Base-by-base conservation (phyloP, 257 asterid species). In the Ilex aquifolium region DNA sequence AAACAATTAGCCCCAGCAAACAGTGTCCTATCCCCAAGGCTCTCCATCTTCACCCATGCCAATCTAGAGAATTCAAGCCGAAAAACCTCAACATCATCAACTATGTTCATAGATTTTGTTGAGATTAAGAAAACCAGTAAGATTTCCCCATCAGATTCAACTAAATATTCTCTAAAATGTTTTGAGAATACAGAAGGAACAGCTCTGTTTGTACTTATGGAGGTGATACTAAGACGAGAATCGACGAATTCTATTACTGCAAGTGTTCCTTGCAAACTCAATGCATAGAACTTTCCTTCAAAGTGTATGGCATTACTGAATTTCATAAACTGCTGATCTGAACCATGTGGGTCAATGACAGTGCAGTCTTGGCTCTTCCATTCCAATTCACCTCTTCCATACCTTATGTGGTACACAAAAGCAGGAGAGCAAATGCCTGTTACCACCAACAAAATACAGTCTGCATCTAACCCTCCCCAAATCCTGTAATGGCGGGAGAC, bases 221-320 rank as follows among this genome's bases (percentile, higher is more conserved):
- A 56, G 5, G 74, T 69, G 50, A 79, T 65, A 48, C 31, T 39
- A 21, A 76, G 65, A 6, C 59, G 9, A 51, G 70, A 63, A 59
- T 60, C 75, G 14, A 32, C 49, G 8, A 63, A 77, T 49, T 77
- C 67, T 17, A 72, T 57, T 3, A 71, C 70, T 44, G 65, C 74
- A 3, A 80, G 67, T n/a, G 74, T 52, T 8, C 82, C 82, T 39
- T 80, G 78, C 73, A 65, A 59, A 44, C 75, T 74, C 29, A 69
- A 30, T 14, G 75, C 80, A 60, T 74, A 74, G 30, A 77, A 71
- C 52, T 72, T 74, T n/a, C 72, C 74, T 10, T 69, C 21, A 42
- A 50, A 74, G 9, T 64, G 57, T 16, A 76, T 56, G 13, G 69
- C 77, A 64, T 62, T 66, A 30, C 68, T 57, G 68, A 80, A 80